phyloP scores from a whole-genome alignment of 2,329 filamentous ascomycete genomes.

The Alternaria consortialis region DNA sequence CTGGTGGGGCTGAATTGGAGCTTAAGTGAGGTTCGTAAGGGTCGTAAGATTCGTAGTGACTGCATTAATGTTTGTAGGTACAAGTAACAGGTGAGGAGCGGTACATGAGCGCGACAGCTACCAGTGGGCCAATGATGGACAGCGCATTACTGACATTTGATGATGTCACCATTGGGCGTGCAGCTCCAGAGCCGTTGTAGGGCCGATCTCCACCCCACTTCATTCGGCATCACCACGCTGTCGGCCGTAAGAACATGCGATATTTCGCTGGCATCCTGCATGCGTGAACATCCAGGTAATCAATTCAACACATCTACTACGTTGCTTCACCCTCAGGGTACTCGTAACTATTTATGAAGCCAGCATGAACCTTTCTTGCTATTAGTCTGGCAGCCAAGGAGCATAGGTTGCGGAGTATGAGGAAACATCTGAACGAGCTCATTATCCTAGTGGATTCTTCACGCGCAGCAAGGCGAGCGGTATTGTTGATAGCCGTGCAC shows the following conservation, averaged over 20 bases:
- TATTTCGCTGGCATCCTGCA: neutral
- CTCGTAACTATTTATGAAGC: neutral
- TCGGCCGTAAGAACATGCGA: neutral
- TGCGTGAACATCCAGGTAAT: neutral
- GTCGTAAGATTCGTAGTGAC: slow-evolving; percentile 34
- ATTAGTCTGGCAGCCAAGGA: neutral
- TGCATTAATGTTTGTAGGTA: slow-evolving; percentile 33
- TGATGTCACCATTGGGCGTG: slow-evolving; percentile 27
- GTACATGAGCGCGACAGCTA: slow-evolving; percentile 13
- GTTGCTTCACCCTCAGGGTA: neutral
- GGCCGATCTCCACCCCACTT: slow-evolving; percentile 4
- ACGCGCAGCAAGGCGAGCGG: slow-evolving; percentile 74
- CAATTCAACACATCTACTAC: neutral
- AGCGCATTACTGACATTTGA: slow-evolving; percentile 14
- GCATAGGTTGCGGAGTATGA: neutral
- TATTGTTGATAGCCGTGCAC: slow-evolving; percentile 72
- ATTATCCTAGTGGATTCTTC: slow-evolving; percentile 61
- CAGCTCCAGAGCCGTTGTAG: slow-evolving; percentile 2
- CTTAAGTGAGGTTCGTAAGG: slow-evolving; percentile 34
- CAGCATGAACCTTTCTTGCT: neutral
- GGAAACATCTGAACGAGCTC: neutral
- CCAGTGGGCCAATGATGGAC: slow-evolving; percentile 19
- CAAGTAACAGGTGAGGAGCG: slow-evolving; percentile 3
- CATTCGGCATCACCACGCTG: neutral
- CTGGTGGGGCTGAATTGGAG: slow-evolving; percentile 25